Evolutionary conservation across 2,329 filamentous ascomycete species (phyloP), one percentile per base, ranked within the genome.

Genomic region (Colletotrichum horii): DNA sequence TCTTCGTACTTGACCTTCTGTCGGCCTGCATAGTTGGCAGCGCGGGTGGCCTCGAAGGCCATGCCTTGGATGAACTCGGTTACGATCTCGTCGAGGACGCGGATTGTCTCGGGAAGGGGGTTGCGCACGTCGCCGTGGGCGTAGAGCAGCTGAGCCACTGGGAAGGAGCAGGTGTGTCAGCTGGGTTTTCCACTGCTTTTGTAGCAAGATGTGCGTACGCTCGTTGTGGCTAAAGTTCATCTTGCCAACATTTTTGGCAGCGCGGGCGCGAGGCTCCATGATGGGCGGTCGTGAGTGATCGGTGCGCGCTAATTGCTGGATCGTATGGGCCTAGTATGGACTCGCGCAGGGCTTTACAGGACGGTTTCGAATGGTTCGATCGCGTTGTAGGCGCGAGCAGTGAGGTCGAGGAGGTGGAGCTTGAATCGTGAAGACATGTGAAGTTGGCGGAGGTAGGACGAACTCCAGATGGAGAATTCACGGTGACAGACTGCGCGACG

Each of bases 1-100:
- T 99, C 97, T 81, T 98, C 96, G 81, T 98, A 95, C 84, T 99
- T 99, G 86, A 99, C 96, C 87, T 99, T 99, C 81, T 98, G 95
- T 3, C 97, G 94, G 1, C 96, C 94, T 4, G 94, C 93, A 84
- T 98, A 95, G 83, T 95, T 93, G 1, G 97, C 97, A 69, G 94
- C 93, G 60, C 95, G 92, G 6, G 96, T 95, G 6, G 97, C 96
- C 82, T 95, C 94, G 87, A 98, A 97, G 85, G 95, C 96, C 70
- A 97, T 93, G 83, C 97, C 95, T 83, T 98, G 95, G 83, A 98
- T 95, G 88, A 98, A 98, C 87, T 98, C 97, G 77, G 96, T 98
- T 76, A 98, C 92, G 80, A 98, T 96, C 86, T 98, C 96, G 88
- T 98, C 97, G 66, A 98, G 93, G 67, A 96, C 91, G 77, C 94